Evolutionary conservation across 768 basidiomycete species (phyloP).

Genomic region (Russula emetica): DNA sequence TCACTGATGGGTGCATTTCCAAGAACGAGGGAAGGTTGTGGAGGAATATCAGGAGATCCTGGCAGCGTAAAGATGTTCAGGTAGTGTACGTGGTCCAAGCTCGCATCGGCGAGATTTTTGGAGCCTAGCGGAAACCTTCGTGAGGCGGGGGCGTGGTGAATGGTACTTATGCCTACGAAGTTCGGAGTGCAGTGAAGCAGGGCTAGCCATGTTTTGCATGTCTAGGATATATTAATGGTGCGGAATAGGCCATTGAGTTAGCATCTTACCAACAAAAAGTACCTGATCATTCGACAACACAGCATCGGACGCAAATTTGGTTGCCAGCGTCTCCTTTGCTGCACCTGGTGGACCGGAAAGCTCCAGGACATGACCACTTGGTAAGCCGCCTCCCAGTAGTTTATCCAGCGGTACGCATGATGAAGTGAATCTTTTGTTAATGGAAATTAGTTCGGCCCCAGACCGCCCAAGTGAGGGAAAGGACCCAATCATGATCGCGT

Average conservation of each 20-base stretch:
- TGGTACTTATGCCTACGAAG: slow-evolving; percentile 27
- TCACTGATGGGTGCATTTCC: slow-evolving; percentile 45
- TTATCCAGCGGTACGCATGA: slow-evolving; percentile 50
- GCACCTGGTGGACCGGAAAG: slow-evolving; percentile 74
- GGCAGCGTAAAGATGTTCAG: slow-evolving; percentile 44
- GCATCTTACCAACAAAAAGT: slow-evolving; percentile 57
- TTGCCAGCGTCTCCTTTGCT: slow-evolving; percentile 54
- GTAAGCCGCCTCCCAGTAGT: slow-evolving; percentile 60
- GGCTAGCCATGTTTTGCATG: slow-evolving; percentile 47
- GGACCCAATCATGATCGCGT: slow-evolving; percentile 7
- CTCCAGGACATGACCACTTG: slow-evolving; percentile 60
- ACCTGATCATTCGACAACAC: slow-evolving; percentile 47
- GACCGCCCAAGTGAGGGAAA: slow-evolving; percentile 46
- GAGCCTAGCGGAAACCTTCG: slow-evolving; percentile 20
- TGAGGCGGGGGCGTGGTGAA: background rate
- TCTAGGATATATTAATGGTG: slow-evolving; percentile 35
- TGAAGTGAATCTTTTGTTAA: slow-evolving; percentile 38
- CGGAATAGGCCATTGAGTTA: background rate
- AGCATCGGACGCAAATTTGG: slow-evolving; percentile 48
- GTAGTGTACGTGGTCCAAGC: slow-evolving; percentile 38
- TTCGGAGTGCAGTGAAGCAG: slow-evolving; percentile 34
- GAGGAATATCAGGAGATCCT: slow-evolving; percentile 57
- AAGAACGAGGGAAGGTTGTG: slow-evolving; percentile 49
- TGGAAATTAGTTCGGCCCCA: slow-evolving; percentile 44
- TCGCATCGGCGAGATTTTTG: slow-evolving; percentile 28